Base-by-base conservation (phyloP, 1,284 basidiomycete species). In the Boletus mariae region DNA sequence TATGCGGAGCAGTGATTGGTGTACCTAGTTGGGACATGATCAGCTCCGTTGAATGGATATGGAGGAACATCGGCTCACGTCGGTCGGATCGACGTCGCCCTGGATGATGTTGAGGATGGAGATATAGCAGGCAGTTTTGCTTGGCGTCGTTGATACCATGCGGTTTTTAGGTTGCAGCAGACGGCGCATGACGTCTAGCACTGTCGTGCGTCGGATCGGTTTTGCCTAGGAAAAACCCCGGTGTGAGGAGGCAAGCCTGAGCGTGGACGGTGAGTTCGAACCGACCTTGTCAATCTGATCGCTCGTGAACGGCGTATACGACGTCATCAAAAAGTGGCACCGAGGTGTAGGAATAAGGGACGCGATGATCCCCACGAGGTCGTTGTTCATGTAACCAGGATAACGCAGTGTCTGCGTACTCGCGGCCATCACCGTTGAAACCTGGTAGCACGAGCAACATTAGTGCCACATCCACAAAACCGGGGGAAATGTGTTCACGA, bases 321-420 rank as follows among this genome's bases (percentile, higher is more conserved):
- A 94, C n/a, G 97, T 99, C 91, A 96, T 98, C 54, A 99, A 82
- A 80, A 99, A 99, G 73, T 99, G 97, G 65, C 95, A 98, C 50
- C 96, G 81, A n/a, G 97, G 96, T 10, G 97, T 99, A 3, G 97
- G 97, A 61, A 99, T 98, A 50, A 99, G 81, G 12, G 92, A 95
- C 2, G 97, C 94, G 54, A 99, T 91, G 63, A 99, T 98, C 26
- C 95, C 94, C 59, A 98, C 94, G 32, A 98, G 84, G 68, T 99
- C 96, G 65, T 99, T 99, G 79, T 99, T 99, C 96, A 98, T 99
- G 74, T 99, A 99, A 48, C 94, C 92, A 0, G 97, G 97, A 74
- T 98, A 99, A 61, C 97, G 85, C 25, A 99, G 80, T 15, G 97
- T 99, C 64, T 96, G 94, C 0, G 96, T 99, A 56, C 94, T 96